phyloP scores from a whole-genome alignment of 257 asterid species.

The Nyctanthes arbortristis region DNA sequence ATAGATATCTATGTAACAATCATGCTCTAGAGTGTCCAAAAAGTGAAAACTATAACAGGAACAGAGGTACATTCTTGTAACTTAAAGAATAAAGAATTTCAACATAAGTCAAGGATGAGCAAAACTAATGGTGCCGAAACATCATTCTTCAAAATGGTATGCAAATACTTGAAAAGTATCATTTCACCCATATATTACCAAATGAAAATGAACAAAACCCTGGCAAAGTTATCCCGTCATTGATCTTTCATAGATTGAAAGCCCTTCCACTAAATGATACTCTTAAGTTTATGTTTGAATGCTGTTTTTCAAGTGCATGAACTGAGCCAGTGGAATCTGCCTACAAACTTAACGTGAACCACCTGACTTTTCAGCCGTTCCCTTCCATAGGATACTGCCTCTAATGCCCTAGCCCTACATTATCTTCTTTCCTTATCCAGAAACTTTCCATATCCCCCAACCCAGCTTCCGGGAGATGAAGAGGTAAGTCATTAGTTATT shows the following conservation, averaged over 20 bases:
- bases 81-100: slow-evolving; percentile 8
- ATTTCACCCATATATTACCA: background rate
- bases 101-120: background rate
- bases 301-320: background rate
- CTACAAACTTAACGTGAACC: background rate
- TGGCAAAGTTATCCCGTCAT: background rate
- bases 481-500: background rate
- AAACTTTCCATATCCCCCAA: slow-evolving; percentile 6
- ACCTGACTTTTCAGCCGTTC: background rate
- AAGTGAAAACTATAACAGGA: background rate
- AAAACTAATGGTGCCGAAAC: background rate
- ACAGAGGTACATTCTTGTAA: background rate
- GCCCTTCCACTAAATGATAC: background rate
- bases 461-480: background rate
- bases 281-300: background rate
- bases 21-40: background rate
- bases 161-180: background rate
- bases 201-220: background rate
- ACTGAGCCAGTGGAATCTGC: background rate
- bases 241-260: background rate
- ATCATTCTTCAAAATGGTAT: slow-evolving; percentile 5
- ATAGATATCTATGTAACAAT: slow-evolving; percentile 5
- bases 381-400: background rate
- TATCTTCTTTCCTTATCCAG: background rate
- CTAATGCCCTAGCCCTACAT: too few species aligned